Conservation (phyloP, 192 early-diverging fungal species). For the Coemansia sp. region DNA sequence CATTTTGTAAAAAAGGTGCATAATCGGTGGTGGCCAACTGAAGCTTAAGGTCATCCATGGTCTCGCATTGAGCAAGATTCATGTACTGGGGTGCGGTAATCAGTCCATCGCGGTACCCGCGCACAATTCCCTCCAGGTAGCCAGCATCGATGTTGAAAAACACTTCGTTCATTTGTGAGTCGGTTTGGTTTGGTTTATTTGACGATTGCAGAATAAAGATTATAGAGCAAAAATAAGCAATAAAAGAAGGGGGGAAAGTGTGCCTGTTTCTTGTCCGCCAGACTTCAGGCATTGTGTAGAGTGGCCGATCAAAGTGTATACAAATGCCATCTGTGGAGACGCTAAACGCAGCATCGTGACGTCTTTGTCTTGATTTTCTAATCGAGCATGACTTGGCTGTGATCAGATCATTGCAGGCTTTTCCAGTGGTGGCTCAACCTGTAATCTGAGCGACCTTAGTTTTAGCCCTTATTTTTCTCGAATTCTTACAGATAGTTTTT, state of each 20-base stretch:
- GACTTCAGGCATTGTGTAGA: no score
- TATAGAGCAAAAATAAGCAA: neutral
- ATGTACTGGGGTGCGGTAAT: constrained; percentile 79
- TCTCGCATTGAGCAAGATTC: constrained; percentile 98
- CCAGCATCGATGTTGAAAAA: constrained; percentile 89
- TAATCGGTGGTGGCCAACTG: constrained; percentile 96
- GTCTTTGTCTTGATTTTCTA: no score
- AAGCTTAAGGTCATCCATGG: constrained; percentile 93
- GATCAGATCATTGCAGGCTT: no score
- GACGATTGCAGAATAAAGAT: neutral
- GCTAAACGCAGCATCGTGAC: no score
- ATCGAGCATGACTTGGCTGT: no score
- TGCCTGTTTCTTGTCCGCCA: neutral
- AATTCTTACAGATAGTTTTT: no score
- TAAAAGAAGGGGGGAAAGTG: neutral
- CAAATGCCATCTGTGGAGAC: no score
- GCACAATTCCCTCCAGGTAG: constrained; percentile 91
- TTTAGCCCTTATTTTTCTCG: no score
- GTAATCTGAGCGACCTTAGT: no score
- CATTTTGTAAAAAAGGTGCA: constrained; percentile 89
- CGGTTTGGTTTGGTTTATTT: neutral
- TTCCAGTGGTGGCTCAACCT: no score
- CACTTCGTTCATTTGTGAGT: constrained; percentile 43
- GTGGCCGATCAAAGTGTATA: no score
- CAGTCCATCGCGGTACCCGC: constrained; percentile 90